phyloP scores from a whole-genome alignment of 768 basidiomycete species.

The Kwoniella sp. region DNA sequence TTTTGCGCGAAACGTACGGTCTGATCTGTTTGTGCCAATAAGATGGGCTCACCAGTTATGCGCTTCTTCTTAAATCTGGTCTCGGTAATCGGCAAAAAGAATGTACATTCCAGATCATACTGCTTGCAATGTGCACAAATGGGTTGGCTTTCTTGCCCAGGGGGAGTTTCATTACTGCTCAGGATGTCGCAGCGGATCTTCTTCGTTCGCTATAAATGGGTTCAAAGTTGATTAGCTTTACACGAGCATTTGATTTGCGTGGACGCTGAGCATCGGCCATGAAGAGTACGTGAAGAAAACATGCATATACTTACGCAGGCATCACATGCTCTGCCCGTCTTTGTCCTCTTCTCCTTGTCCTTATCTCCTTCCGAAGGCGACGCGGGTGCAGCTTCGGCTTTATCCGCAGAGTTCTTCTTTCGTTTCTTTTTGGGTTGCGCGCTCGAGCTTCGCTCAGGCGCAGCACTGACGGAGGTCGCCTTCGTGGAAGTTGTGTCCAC shows the following conservation, averaged over 20 bases:
- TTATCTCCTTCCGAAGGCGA: conserved; percentile 9
- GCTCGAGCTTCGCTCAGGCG: not conserved
- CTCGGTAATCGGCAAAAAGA: conserved; percentile 97
- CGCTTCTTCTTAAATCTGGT: conserved; percentile 98
- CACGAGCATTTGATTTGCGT: not conserved
- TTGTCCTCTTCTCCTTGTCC: conserved; percentile 51
- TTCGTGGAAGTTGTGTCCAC: not conserved
- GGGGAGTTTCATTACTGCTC: conserved; percentile 62
- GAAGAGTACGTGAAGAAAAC: too few relatives aligned
- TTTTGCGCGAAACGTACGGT: too few relatives aligned
- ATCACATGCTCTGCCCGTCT: conserved; percentile 55
- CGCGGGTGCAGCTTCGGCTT: not conserved
- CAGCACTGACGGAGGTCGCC: not conserved
- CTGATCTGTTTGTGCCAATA: too few relatives aligned
- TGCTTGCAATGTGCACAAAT: conserved; percentile 93
- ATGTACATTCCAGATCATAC: conserved; percentile 90
- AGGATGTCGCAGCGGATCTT: conserved; percentile 75
- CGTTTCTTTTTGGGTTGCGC: conserved; percentile 10
- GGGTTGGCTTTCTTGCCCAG: conserved; percentile 59
- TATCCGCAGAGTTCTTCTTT: conserved; percentile 4
- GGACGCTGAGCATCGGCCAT: too few relatives aligned
- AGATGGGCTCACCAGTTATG: conserved; percentile 63
- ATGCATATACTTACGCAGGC: conserved; percentile 54
- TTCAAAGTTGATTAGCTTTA: too few relatives aligned
- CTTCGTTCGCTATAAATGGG: conserved; percentile 45